phyloP scores from a whole-genome alignment of 1,284 basidiomycete species.

The Pseudomicrostroma phylloplanum region DNA sequence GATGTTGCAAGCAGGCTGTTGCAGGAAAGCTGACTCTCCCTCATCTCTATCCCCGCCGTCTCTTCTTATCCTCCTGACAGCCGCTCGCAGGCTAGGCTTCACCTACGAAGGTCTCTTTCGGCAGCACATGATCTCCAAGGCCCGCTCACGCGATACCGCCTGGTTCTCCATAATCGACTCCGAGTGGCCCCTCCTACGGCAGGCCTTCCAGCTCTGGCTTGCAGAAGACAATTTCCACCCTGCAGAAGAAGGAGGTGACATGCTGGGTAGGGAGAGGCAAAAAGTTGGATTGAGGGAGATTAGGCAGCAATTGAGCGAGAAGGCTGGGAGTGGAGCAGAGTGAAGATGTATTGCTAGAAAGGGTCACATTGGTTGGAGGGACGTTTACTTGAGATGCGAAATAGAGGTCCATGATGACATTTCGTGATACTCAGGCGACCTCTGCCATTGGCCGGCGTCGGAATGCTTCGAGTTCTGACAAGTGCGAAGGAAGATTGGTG shows the following conservation, averaged over 20 bases:
- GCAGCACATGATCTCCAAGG: conserved; percentile 29
- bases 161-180: conserved; percentile 37
- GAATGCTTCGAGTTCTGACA: conserved; percentile 4
- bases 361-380: no score
- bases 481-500: background rate
- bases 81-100: conserved; percentile 31
- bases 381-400: no score
- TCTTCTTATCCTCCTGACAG: conserved; percentile 9
- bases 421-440: no score
- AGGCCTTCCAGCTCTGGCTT: conserved; percentile 27
- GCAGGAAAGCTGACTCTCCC: no score
- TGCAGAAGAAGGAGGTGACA: no score
- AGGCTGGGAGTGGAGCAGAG: background rate
- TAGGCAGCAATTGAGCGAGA: background rate
- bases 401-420: no score
- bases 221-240: background rate
- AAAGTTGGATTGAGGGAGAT: conserved; percentile 1
- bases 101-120: conserved; percentile 30
- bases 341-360: background rate
- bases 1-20: no score
- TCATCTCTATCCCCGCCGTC: no score
- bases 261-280: background rate
- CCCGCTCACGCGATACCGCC: conserved; percentile 29
- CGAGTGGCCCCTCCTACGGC: conserved; percentile 27
- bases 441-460: background rate